phyloP scores from a whole-genome alignment of 805 yeast genomes.

The Candida qinlingensis region DNA sequence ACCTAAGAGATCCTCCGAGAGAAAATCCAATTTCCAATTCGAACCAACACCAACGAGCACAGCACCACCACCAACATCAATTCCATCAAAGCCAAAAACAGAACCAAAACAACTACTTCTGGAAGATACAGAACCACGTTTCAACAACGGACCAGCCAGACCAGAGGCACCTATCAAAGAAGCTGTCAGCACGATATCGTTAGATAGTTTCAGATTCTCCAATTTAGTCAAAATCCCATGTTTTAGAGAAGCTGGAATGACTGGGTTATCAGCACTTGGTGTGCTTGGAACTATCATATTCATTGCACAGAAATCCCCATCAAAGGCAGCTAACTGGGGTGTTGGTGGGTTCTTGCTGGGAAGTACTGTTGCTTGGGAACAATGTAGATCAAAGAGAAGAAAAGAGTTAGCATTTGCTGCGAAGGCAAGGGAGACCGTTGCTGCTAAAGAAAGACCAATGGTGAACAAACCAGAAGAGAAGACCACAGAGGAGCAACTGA shows the following conservation, averaged over 20 bases:
- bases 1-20: constrained; percentile 20
- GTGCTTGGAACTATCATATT: constrained; percentile 66
- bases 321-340: constrained; percentile 74
- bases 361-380: constrained; percentile 86
- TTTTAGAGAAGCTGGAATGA: constrained; percentile 70
- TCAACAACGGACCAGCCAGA: constrained; percentile 27
- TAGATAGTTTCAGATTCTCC: constrained; percentile 47
- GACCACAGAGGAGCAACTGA: constrained; percentile 18
- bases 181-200: constrained; percentile 39
- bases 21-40: constrained; percentile 9
- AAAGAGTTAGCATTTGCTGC: constrained; percentile 62
- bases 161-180: constrained; percentile 29
- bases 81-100: background rate
- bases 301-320: constrained; percentile 56
- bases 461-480: constrained; percentile 22
- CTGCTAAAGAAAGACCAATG: constrained; percentile 33
- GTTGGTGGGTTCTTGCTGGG: constrained; percentile 77
- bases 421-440: constrained; percentile 52
- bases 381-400: constrained; percentile 70
- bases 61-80: background rate
- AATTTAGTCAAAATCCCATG: constrained; percentile 63
- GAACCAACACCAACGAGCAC: constrained; percentile 2
- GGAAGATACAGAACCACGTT: constrained; percentile 37
- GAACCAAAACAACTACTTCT: constrained; percentile 29
- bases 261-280: constrained; percentile 70